phyloP scores from a whole-genome alignment of 306 rosid species.

The Medicago truncatula region MtrunA17r5.0-ANR NC_053048.1:30583501-30584000 shows the following conservation, averaged over 20 bases:
- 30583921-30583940: no score
- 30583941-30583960: no score
- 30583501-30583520: background rate
- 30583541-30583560: background rate
- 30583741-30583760: conserved; percentile 35
- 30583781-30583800: conserved; percentile 29
- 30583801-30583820: conserved; percentile 39
- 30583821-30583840: no score
- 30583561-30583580: background rate
- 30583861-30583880: no score
- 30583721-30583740: conserved; percentile 34
- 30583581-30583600: conserved; percentile 35
- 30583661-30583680: conserved; percentile 47
- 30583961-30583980: no score
- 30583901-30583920: no score
- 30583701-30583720: conserved; percentile 27
- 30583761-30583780: conserved; percentile 37
- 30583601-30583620: conserved; percentile 18
- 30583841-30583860: no score
- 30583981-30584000: no score
- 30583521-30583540: background rate
- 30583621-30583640: conserved; percentile 40
- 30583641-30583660: conserved; percentile 42
- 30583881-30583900: no score
- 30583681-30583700: conserved; percentile 31